phyloP scores from a whole-genome alignment of 2,329 filamentous ascomycete species.

The Trichophyton rubrum region DNA sequence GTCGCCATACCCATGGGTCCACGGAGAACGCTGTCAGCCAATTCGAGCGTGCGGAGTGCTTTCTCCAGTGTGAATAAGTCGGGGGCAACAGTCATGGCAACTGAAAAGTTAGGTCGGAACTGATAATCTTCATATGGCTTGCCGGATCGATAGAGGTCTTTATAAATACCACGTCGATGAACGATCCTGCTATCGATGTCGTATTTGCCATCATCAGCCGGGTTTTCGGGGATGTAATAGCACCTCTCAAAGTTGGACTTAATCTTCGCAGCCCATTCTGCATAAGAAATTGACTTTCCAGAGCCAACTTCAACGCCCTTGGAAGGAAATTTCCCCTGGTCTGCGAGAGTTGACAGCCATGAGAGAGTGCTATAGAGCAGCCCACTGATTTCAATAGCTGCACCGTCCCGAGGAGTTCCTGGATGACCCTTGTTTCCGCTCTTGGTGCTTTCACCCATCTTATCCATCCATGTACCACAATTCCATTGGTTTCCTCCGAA shows the following conservation, averaged over 20 bases:
- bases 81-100: conserved; percentile 88
- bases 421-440: conserved; percentile 88
- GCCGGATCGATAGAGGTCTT: conserved; percentile 84
- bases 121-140: conserved; percentile 98
- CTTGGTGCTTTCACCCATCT: conserved; percentile 91
- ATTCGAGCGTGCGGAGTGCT: conserved; percentile 64
- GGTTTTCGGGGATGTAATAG: conserved; percentile 67
- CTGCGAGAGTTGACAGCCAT: conserved; percentile 61
- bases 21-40: conserved; percentile 66
- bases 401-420: conserved; percentile 91
- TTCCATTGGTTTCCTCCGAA: conserved; percentile 91
- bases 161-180: conserved; percentile 93
- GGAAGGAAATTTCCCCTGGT: conserved; percentile 59
- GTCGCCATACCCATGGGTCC: conserved; percentile 93
- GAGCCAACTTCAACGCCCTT: conserved; percentile 56
- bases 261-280: conserved; percentile 67
- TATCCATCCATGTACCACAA: conserved; percentile 99
- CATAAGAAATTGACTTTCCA: conserved; percentile 53
- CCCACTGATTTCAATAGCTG: conserved; percentile 88
- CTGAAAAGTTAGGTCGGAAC: conserved; percentile 82
- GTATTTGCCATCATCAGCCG: conserved; percentile 60
- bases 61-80: conserved; percentile 70
- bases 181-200: conserved; percentile 67
- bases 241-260: conserved; percentile 80
- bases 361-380: conserved; percentile 77